These are phyloP conservation scores for Neoscytalidium dimidiatum DNA, from an alignment of 2,329 filamentous ascomycete genomes.

Conservation along the genomic window DNA sequence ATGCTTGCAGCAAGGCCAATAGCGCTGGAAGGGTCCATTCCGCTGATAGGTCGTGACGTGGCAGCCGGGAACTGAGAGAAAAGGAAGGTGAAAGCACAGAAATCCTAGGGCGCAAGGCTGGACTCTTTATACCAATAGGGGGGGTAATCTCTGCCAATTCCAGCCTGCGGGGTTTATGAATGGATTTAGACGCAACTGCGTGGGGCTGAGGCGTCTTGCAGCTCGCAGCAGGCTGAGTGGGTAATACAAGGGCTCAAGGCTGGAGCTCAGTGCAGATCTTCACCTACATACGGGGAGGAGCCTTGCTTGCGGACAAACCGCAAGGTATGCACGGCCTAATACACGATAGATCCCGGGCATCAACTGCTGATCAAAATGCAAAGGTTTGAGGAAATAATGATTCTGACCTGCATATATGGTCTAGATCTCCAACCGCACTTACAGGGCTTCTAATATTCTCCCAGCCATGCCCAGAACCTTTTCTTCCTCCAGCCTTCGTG, in stretches of 20 bases:
- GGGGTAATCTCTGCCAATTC: background rate
- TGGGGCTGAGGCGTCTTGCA: background rate
- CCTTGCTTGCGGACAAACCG: too few relatives aligned
- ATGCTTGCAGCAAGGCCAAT: background rate
- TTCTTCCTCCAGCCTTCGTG: slow-evolving; percentile 44
- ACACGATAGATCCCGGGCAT: background rate
- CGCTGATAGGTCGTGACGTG: background rate
- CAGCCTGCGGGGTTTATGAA: background rate
- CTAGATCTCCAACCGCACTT: background rate
- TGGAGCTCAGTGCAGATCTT: background rate
- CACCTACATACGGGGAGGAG: too few relatives aligned
- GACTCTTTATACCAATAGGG: too few relatives aligned
- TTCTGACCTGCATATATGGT: too few relatives aligned
- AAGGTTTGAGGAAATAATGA: background rate
- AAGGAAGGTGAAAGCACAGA: background rate
- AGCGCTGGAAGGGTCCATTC: background rate
- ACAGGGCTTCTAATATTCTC: slow-evolving; percentile 34
- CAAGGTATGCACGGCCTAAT: too few relatives aligned
- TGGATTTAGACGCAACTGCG: background rate
- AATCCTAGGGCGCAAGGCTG: background rate
- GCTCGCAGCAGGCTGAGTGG: background rate
- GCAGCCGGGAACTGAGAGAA: background rate
- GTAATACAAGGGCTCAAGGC: too few relatives aligned
- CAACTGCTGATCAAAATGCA: background rate
- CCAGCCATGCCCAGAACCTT: slow-evolving; percentile 45